Percentiles rank a stretch among this genome's conserved stretches.
Conservation (phyloP, 2,329 filamentous ascomycete genomes). For the Ceratocystis variospora region DNA sequence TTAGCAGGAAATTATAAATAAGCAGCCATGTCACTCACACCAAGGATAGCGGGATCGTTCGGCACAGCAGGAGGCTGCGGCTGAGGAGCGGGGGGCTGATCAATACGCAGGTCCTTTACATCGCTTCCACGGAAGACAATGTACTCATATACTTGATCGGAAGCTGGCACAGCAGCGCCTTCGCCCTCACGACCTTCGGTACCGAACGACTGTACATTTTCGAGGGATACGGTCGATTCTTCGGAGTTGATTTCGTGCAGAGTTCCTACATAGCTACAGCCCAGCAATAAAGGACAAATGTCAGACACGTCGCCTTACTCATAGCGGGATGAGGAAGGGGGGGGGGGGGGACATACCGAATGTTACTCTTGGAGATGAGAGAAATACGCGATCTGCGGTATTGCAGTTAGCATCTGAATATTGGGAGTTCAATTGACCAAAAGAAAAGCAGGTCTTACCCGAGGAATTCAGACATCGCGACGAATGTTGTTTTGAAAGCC, state of each 20-base stretch:
- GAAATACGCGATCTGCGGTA: constrained; percentile 71
- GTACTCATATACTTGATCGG: constrained; percentile 88
- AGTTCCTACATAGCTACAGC: constrained; percentile 75
- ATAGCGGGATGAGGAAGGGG: neutral
- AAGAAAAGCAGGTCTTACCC: constrained; percentile 32
- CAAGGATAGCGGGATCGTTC: constrained; percentile 90
- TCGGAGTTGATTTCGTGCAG: constrained; percentile 98
- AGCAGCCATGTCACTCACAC: constrained; percentile 54
- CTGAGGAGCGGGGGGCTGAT: constrained; percentile 64
- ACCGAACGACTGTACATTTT: constrained; percentile 88
- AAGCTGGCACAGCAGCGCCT: constrained; percentile 55
- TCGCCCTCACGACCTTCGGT: constrained; percentile 82
- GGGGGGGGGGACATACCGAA: constrained; percentile 51
- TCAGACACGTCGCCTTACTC: constrained; percentile 10
- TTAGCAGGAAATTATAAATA: neutral
- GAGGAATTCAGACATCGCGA: constrained; percentile 46
- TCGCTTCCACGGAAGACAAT: constrained; percentile 97
- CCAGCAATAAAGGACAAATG: constrained; percentile 23
- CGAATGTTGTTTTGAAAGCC: constrained; percentile 30
- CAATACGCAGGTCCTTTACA: constrained; percentile 93
- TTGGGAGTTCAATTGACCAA: constrained; percentile 22
- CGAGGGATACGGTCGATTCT: constrained; percentile 87
- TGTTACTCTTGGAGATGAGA: constrained; percentile 93
- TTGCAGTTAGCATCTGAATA: constrained; percentile 24
- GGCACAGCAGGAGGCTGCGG: constrained; percentile 61